Conservation (phyloP, 192 early-diverging fungal species). For the Endogone sp. region DNA sequence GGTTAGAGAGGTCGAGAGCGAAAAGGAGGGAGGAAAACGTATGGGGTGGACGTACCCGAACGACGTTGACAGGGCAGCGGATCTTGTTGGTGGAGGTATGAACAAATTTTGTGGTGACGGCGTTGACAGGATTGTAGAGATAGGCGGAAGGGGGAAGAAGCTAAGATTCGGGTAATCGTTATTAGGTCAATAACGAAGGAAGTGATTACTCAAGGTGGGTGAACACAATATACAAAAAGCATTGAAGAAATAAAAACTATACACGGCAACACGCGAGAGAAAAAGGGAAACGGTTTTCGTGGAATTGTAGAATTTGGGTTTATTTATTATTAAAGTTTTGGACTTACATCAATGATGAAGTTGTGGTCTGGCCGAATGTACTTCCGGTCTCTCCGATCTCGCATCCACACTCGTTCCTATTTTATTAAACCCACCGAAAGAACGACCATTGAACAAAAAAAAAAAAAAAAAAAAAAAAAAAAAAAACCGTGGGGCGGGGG, state of each 20-base stretch:
- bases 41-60: slow-evolving; percentile 68
- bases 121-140: slow-evolving; percentile 63
- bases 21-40: neutral
- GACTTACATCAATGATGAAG: slow-evolving; percentile 68
- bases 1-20: no score
- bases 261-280: neutral
- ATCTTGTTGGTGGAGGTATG: slow-evolving; percentile 94
- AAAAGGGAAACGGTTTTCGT: neutral
- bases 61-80: slow-evolving; percentile 86
- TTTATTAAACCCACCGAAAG: no score
- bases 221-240: neutral
- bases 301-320: no score
- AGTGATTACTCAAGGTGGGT: slow-evolving; percentile 9
- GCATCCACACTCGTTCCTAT: slow-evolving; percentile 51
- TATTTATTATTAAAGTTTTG: no score
- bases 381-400: slow-evolving; percentile 46
- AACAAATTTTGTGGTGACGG: slow-evolving; percentile 81
- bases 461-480: no score
- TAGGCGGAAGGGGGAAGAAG: slow-evolving; percentile 67
- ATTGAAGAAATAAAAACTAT: neutral
- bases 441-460: no score
- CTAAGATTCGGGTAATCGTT: slow-evolving; percentile 31
- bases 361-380: slow-evolving; percentile 67
- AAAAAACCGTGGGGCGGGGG: no score
- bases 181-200: slow-evolving; percentile 7